Conservation (phyloP, 2,329 filamentous ascomycete species). For the Fusarium graminum region DNA sequence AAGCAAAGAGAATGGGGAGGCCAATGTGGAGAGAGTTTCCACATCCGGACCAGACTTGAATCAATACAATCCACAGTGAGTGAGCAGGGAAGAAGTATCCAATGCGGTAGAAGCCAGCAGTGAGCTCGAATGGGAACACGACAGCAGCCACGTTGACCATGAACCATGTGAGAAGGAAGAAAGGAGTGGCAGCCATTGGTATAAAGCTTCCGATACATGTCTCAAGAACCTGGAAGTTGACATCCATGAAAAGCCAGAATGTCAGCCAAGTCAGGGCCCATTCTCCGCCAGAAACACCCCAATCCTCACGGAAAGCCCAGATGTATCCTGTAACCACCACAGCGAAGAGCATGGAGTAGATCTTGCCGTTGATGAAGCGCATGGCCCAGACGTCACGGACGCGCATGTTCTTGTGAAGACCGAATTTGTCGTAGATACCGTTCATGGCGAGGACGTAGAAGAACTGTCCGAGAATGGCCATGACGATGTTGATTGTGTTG, state of each 20-base stretch:
- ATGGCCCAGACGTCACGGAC: slow-evolving; percentile 47
- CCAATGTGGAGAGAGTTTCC: slow-evolving; percentile 55
- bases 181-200: slow-evolving; percentile 55
- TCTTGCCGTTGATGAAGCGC: slow-evolving; percentile 47
- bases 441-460: slow-evolving; percentile 49
- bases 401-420: slow-evolving; percentile 31
- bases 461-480: slow-evolving; percentile 53
- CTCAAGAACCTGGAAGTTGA: slow-evolving; percentile 60
- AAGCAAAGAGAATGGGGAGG: slow-evolving; percentile 59
- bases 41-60: slow-evolving; percentile 60
- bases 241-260: slow-evolving; percentile 58
- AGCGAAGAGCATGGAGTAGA: slow-evolving; percentile 54
- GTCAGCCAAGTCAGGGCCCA: slow-evolving; percentile 50
- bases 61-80: slow-evolving; percentile 52
- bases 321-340: slow-evolving; percentile 57
- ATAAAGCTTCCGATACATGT: slow-evolving; percentile 45
- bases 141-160: slow-evolving; percentile 56
- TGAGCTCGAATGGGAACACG: slow-evolving; percentile 55
- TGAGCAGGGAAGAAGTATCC: slow-evolving; percentile 56
- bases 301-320: slow-evolving; percentile 60
- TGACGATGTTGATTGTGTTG: slow-evolving; percentile 57
- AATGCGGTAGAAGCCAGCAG: slow-evolving; percentile 57
- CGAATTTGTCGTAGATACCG: slow-evolving; percentile 41
- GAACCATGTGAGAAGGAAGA: slow-evolving; percentile 59
- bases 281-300: slow-evolving; percentile 53